A percentile compares a stretch with the other conserved stretches of the same genome.
Evolutionary conservation across 768 basidiomycete species (phyloP).

Genomic region (Leccinellum rugosiceps): DNA sequence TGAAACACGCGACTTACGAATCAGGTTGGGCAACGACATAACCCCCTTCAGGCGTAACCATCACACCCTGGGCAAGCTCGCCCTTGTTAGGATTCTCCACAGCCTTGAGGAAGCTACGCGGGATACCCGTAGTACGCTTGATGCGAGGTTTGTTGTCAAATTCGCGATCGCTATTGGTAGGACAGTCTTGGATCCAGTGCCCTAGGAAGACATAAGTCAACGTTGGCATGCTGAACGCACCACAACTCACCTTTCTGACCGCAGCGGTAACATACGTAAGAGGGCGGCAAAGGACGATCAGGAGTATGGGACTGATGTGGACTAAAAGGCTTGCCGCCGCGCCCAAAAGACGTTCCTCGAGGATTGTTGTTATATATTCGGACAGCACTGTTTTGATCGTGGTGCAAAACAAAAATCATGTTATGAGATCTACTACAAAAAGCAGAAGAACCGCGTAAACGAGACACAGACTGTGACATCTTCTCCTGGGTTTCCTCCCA

Average conservation of each 20-base stretch:
- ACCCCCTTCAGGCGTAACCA: conserved; percentile 98
- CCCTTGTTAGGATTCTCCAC: conserved; percentile 82
- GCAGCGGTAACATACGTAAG: conserved; percentile 98
- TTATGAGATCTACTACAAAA: conserved; percentile 81
- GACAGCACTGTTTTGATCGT: conserved; percentile 51
- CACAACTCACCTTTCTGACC: conserved; percentile 82
- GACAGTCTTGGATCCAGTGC: conserved; percentile 99
- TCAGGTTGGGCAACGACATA: conserved; percentile 98
- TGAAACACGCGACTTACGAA: conserved; percentile 54
- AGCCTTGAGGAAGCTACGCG: conserved; percentile 93
- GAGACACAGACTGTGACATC: conserved; percentile 96
- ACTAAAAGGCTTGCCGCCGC: conserved; percentile 51
- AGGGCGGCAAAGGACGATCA: conserved; percentile 83
- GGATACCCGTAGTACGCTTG: conserved; percentile 97
- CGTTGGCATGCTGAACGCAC: background rate
- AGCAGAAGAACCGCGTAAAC: conserved; percentile 51
- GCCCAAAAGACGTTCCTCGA: conserved; percentile 61
- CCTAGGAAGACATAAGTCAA: conserved; percentile 45
- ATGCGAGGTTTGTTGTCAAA: conserved; percentile 94
- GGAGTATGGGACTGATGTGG: conserved; percentile 51
- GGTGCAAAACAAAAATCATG: conserved; percentile 42
- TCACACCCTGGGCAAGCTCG: conserved; percentile 79
- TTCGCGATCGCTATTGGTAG: conserved; percentile 94
- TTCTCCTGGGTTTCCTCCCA: conserved; percentile 99
- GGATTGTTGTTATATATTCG: conserved; percentile 58